These are phyloP conservation scores for Plantago coronopus DNA, from an alignment of 305 asterid species.

Conservation along the genomic window DNA sequence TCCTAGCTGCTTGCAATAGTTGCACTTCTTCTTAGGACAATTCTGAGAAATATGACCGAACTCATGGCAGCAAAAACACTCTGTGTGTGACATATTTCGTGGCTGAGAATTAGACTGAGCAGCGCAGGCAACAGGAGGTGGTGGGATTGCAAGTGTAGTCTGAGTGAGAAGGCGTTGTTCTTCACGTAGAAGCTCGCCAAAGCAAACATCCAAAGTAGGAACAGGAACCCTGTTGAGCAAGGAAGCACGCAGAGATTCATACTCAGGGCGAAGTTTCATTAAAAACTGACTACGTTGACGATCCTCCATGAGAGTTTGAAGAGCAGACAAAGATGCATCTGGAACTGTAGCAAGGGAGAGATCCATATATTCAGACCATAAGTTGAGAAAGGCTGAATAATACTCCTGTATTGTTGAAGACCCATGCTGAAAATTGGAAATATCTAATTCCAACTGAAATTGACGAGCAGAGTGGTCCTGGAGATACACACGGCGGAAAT, in stretches of 20 bases:
- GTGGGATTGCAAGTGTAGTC: background rate
- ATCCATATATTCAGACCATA: too few relatives aligned
- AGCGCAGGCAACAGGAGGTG: background rate
- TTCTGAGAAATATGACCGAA: background rate
- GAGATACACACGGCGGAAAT: background rate
- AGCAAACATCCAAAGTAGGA: background rate
- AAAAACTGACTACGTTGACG: too few relatives aligned
- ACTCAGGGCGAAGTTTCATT: background rate
- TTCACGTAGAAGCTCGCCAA: background rate
- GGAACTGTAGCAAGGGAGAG: too few relatives aligned
- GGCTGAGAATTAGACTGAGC: background rate
- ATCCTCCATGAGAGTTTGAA: background rate
- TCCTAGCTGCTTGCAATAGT: background rate
- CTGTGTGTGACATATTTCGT: background rate
- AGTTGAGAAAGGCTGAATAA: too few relatives aligned
- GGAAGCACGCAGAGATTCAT: too few relatives aligned
- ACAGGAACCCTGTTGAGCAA: background rate
- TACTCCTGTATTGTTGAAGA: too few relatives aligned
- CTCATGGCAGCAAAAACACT: background rate
- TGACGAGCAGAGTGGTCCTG: background rate
- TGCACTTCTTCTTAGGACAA: background rate
- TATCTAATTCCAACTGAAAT: background rate
- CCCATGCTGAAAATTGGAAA: too few relatives aligned
- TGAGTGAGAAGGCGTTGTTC: background rate
- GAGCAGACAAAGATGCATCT: too few relatives aligned